phyloP scores from a whole-genome alignment of 2,329 filamentous ascomycete genomes.

The Fusarium coffeatum region DNA sequence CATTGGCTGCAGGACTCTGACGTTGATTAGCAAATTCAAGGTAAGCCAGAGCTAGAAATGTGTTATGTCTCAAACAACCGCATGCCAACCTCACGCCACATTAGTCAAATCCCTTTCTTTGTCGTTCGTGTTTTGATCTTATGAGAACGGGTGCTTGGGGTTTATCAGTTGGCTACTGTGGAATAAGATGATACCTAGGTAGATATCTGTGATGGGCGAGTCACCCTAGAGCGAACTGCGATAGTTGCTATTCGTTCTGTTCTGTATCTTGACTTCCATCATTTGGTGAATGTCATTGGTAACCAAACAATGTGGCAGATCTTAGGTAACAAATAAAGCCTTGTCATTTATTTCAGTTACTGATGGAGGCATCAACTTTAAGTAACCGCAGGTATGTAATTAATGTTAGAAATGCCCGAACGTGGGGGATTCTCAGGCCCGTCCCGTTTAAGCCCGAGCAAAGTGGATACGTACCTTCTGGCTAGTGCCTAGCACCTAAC shows the following conservation, averaged over 20 bases:
- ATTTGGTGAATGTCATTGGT: background rate
- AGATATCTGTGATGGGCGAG: background rate
- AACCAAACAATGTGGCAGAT: background rate
- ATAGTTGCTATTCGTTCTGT: background rate
- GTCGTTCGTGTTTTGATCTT: background rate
- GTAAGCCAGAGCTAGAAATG: background rate
- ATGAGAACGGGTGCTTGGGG: background rate
- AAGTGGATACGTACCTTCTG: constrained; percentile 22
- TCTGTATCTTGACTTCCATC: background rate
- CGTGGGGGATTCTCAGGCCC: constrained; percentile 15
- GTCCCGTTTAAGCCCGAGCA: background rate
- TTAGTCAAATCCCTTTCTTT: background rate
- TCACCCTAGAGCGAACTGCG: background rate
- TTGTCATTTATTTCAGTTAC: background rate
- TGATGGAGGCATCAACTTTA: background rate
- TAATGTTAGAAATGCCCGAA: background rate
- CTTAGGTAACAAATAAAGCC: background rate
- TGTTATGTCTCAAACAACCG: background rate
- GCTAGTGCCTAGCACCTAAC: background rate
- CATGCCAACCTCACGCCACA: background rate
- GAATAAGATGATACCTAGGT: background rate
- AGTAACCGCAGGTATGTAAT: background rate
- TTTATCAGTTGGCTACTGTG: background rate
- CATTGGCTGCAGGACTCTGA: background rate
- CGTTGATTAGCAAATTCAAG: background rate